Conservation (phyloP, 2,329 filamentous ascomycete species). For the Fusarium tricinctum region DNA sequence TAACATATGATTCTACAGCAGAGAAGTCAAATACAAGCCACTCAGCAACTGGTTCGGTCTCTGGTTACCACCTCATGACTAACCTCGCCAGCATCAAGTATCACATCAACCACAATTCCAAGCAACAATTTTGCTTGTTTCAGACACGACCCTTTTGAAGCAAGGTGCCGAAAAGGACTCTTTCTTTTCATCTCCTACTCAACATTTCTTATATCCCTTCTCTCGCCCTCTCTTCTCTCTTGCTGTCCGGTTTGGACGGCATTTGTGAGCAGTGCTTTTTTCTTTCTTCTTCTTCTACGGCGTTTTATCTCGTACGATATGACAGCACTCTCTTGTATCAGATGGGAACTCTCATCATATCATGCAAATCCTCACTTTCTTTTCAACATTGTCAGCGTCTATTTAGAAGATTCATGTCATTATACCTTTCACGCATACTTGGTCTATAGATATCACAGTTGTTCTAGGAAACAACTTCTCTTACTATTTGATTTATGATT, state of each 20-base stretch:
- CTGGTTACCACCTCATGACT: slow-evolving; percentile 45
- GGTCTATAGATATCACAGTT: slow-evolving; percentile 4
- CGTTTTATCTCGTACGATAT: slow-evolving; percentile 4
- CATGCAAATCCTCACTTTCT: slow-evolving; percentile 4
- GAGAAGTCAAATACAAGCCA: slow-evolving; percentile 48
- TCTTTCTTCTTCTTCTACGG: slow-evolving; percentile 1
- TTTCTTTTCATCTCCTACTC: not conserved
- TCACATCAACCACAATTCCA: not conserved
- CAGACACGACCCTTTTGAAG: not conserved
- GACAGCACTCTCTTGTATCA: slow-evolving; percentile 23
- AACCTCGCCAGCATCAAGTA: slow-evolving; percentile 1
- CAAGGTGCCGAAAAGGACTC: slow-evolving; percentile 3
- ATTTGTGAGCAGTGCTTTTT: not conserved
- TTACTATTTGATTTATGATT: slow-evolving; percentile 11
- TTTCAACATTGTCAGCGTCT: slow-evolving; percentile 9
- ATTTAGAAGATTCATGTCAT: slow-evolving; percentile 6
- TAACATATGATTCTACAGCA: slow-evolving; percentile 27
- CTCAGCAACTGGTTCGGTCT: slow-evolving; percentile 50
- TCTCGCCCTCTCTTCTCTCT: not conserved
- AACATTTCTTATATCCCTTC: not conserved
- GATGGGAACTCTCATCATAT: slow-evolving; percentile 14
- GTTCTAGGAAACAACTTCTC: slow-evolving; percentile 4
- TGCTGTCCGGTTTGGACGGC: slow-evolving; percentile 3
- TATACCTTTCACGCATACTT: slow-evolving; percentile 3
- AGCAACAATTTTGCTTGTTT: slow-evolving; percentile 1